Evolutionary conservation across 208 protist genomes (phyloP), one percentile per base, ranked within the genome.

Genomic region (Novymonas esmeraldas): DNA sequence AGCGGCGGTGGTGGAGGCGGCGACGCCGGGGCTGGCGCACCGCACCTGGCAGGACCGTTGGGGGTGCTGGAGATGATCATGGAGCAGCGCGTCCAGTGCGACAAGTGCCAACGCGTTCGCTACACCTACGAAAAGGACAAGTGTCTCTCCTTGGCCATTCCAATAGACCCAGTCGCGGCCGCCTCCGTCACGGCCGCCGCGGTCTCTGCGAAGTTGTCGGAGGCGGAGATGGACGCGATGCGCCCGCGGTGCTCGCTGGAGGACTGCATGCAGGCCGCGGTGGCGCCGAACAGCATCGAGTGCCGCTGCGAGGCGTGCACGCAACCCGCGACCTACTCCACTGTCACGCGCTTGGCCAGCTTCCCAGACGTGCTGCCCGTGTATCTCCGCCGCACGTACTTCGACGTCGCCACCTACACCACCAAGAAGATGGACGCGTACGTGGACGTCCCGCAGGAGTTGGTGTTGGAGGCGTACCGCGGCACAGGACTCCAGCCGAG

Each of bases 71-170:
- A 95, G 31, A 88, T 96, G 74, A 61, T 89, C 10, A 28, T 95
- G 24, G 89, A 98, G 76, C 82, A 98, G 51, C 84, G 94, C 33
- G 70, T 96, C 44, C 70, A 97, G 81, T 99, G 95, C 81, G 73
- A 41, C 45, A 48, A 70, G 41, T 97, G 90, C 49, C 62, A 76
- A 11, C 85, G 83, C 31, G 97, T 98, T 20, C 81, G 93, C 55
- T 99, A 98, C 84, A 91, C 72, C 0, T 74, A 67, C 16, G 82
- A 92, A 29, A 73, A 76, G 28, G 95, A 98, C 45, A 85, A 74
- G 51, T 85, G 96, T 38, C 73, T 99, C 13, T 94, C 89, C 2
- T 63, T 98, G 20, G 70, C 80, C 4, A 89, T 99, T 28, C 93
- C 96, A 36, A 48, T 98, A 13, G 84, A 96, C 1, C 67, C 80